Base-by-base conservation (phyloP, 306 rosid species). In the Prunus dulcis region DNA sequence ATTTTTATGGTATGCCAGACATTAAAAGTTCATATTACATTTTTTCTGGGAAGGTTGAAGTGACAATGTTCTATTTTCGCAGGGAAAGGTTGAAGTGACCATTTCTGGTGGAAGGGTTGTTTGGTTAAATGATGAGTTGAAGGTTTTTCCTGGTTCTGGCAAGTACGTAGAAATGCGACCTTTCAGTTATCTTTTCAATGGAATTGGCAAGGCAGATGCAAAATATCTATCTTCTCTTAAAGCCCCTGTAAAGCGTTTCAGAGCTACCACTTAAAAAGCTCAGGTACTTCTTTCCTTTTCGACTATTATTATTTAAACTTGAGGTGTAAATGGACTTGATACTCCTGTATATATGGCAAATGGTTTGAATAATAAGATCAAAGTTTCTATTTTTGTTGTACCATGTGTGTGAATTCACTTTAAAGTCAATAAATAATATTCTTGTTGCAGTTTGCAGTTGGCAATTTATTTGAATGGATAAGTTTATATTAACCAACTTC, bases 41-140 rank as follows among this genome's bases (percentile, higher is more conserved):
- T 55, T 25, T 81, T 77, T 56, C 87, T 90, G 96, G 97, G 97
- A 43, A 88, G 80, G 73, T 94, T 78, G 97, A 94, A 88, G 97
- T 94, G 71, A 91, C 20, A 32, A 55, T 55, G 64, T 9, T 55
- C 25, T 30, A 38, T 41, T 57, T 74, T 81, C 79, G 43, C 88
- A 94, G 98, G 98, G 98, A 34, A 94, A 91, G 79, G 79, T 94
- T 77, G 98, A 91, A 87, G 98, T 91, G 69, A 91, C 98, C 69
- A 85, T 94, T 78, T 79, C 95, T 60, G 90, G 96, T 74, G 98
- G 98, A 87, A 85, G 88, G 89, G 74, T 94, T 77, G 98, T 91
- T 68, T 94, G 98, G 98, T 88, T 91, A 87, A 90, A 91, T 51
- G 76, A 90, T 78, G 88, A 90, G 81, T 87, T 94, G 79, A 90